Evolutionary conservation across 768 basidiomycete genomes (phyloP).

Genomic region (Saitozyma sp.): DNA sequence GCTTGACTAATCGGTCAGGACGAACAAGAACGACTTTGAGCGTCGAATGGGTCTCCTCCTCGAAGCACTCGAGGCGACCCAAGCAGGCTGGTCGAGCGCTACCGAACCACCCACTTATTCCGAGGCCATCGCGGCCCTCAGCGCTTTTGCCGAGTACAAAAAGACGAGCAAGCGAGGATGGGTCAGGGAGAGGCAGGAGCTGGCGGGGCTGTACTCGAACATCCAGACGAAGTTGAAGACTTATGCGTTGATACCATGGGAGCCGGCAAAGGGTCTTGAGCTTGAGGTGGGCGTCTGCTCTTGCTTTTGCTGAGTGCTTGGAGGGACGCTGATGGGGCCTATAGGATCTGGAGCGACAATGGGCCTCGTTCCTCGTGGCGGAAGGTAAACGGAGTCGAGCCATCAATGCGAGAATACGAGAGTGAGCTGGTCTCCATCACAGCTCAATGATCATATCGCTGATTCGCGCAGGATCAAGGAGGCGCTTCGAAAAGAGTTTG

Average conservation of each 20-base stretch:
- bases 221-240: constrained; percentile 91
- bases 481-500: constrained; percentile 44
- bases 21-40: constrained; percentile 77
- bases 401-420: constrained; percentile 85
- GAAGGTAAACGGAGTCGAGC: constrained; percentile 75
- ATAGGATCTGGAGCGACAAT: constrained; percentile 72
- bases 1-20: constrained; percentile 12
- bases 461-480: constrained; percentile 49
- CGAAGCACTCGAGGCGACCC: constrained; percentile 65
- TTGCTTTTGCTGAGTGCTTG: neutral
- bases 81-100: constrained; percentile 68
- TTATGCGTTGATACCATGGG: constrained; percentile 80
- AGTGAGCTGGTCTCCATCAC: constrained; percentile 58
- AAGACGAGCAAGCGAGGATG: constrained; percentile 79
- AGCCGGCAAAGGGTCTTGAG: constrained; percentile 70
- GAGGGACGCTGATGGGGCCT: neutral
- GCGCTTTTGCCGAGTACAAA: constrained; percentile 76
- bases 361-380: constrained; percentile 69
- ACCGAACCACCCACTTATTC: constrained; percentile 71
- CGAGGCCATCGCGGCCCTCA: constrained; percentile 75
- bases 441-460: neutral
- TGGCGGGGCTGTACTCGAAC: constrained; percentile 83
- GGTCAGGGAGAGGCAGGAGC: constrained; percentile 86
- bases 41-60: constrained; percentile 70
- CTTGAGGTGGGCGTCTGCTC: constrained; percentile 57